Evolutionary conservation across 805 yeast genomes (phyloP), one percentile per base, ranked within the genome.

Genomic region (Nakazawaea ernobii): DNA sequence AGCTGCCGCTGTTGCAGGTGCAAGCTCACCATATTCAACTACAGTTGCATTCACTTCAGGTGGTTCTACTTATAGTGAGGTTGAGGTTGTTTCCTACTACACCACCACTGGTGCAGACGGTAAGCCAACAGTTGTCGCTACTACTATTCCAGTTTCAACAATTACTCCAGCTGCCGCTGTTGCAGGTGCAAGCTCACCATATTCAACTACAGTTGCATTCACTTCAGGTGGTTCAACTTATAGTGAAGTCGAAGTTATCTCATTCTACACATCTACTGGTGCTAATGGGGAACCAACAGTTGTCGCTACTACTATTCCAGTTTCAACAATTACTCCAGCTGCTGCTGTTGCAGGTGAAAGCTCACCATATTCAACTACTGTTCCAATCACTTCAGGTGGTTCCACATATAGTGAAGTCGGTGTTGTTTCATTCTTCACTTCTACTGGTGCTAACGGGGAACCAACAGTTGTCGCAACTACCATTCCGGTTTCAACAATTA

Each of bases 71-170:
- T 36, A 20, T 37, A 14, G 7, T 27, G 42, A 26, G 8, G 46
- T 37, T 36, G 46, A 36, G 7, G 41, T n/a, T 8, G 36, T 43
- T 8, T 36, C 37, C 8, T 37, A 5, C 37, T 43, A 36, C 37
- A 43, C 41, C 11, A 35, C 46, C 13, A 35, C 46, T 35, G 46
- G n/a, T 14, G 40, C 40, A 11, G 35, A 35, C 17, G 39, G 39
- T 36, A 15, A 36, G 8, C 15, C 27, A 14, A 36, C 39, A 15
- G 13, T 13, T 17, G 39, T 36, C 27, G 11, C 27, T 2, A 36
- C 27, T 4, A 43, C 46, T 14, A 43, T 20, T 17, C 39, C 39
- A 14, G 5, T 43, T 7, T 28, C 42, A 8, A 42, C 39, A 14
- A 20, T 35, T 26, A 11, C 39, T 9, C 33, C 45, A 35, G 32